phyloP scores from a whole-genome alignment of 257 asterid genomes.

The Solanum virginianum region DNA sequence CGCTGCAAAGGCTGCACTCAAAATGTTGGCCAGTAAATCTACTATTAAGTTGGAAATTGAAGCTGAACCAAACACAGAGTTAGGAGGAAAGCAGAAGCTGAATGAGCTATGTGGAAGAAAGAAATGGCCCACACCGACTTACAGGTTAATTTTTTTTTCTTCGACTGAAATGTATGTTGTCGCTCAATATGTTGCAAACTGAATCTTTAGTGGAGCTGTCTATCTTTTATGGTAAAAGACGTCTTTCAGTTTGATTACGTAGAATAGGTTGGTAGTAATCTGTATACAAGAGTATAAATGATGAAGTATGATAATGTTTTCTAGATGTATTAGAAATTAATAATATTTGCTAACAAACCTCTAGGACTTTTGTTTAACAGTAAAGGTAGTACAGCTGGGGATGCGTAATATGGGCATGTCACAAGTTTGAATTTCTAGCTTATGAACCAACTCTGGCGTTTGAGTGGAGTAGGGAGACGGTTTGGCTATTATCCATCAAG shows the following conservation, averaged over 20 bases:
- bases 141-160: conserved; percentile 29
- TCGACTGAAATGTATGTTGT: background rate
- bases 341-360: background rate
- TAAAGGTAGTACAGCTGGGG: background rate
- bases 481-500: background rate
- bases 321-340: background rate
- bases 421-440: background rate
- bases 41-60: background rate
- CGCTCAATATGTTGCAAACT: background rate
- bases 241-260: background rate
- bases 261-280: background rate
- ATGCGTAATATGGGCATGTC: background rate
- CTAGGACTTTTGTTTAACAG: background rate
- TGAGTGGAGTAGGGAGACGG: background rate
- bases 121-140: conserved; percentile 64
- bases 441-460: background rate
- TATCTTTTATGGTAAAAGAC: background rate
- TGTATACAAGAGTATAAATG: background rate
- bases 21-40: conserved; percentile 11
- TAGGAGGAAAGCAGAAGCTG: conserved; percentile 50
- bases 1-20: conserved; percentile 68
- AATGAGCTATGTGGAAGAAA: conserved; percentile 58
- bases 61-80: conserved; percentile 26
- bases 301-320: background rate
- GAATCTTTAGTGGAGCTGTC: background rate